A percentile compares a stretch with the other conserved stretches of the same genome.
These are phyloP conservation scores for Elongisporangium anandrum DNA, from an alignment of 352 stramenopile genomes.

Conservation along the genomic window DNA sequence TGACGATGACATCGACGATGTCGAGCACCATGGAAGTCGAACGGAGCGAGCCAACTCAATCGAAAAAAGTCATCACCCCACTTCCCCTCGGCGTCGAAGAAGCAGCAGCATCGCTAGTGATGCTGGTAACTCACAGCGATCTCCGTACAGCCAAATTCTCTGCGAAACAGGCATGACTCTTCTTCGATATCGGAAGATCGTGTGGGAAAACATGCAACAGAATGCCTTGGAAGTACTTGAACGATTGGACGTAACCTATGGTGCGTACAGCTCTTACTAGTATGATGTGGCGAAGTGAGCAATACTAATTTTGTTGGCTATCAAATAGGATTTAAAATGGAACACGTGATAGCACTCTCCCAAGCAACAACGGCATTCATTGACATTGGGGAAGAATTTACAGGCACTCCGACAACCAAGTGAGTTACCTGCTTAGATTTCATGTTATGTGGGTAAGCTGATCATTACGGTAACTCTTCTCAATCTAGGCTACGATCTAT, in stretches of 20 bases:
- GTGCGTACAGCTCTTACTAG: conserved; percentile 23
- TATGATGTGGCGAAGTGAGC: neutral
- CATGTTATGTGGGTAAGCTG: neutral
- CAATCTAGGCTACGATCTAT: conserved; percentile 46
- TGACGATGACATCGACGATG: conserved; percentile 41
- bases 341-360: conserved; percentile 83
- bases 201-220: conserved; percentile 87
- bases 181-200: conserved; percentile 74
- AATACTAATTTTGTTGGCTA: neutral
- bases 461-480: neutral
- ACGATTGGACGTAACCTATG: conserved; percentile 66
- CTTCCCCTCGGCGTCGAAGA: conserved; percentile 23
- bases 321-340: conserved; percentile 63
- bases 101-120: conserved; percentile 31
- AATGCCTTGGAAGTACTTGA: conserved; percentile 69
- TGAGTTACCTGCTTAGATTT: conserved; percentile 17
- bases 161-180: conserved; percentile 79
- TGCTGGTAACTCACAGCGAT: conserved; percentile 16
- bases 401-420: conserved; percentile 58
- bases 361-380: conserved; percentile 71
- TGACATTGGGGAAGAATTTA: conserved; percentile 86
- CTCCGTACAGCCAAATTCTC: conserved; percentile 58
- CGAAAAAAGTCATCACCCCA: conserved; percentile 6
- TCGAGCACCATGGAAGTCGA: conserved; percentile 15
- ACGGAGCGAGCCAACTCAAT: conserved; percentile 11